Percentiles rank a stretch among this genome's conserved stretches.
phyloP scores from a whole-genome alignment of 306 rosid genomes.

The Vigna hirtella region DNA sequence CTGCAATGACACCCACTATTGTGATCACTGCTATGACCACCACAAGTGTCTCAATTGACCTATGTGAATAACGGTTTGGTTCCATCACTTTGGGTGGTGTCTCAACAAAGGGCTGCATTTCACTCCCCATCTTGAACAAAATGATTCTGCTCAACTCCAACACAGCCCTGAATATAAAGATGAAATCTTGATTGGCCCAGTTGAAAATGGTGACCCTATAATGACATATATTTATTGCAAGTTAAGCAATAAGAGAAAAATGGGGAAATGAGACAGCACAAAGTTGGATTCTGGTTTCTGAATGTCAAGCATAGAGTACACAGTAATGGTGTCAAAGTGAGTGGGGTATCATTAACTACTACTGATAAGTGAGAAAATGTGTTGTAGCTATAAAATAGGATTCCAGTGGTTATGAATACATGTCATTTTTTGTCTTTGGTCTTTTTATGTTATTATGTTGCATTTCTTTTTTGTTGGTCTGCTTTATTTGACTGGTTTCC shows the following conservation, averaged over 20 bases:
- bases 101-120: constrained; percentile 52
- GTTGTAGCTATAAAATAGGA: constrained; percentile 31
- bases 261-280: constrained; percentile 39
- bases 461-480: constrained; percentile 32
- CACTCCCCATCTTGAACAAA: constrained; percentile 45
- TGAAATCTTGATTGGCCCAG: constrained; percentile 28
- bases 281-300: constrained; percentile 37
- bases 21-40: constrained; percentile 81
- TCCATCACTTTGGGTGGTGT: constrained; percentile 51
- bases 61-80: constrained; percentile 53
- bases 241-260: constrained; percentile 13
- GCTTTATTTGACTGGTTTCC: constrained; percentile 39
- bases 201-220: constrained; percentile 20
- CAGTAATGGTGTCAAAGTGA: constrained; percentile 35
- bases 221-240: constrained; percentile 38
- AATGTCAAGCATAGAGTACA: constrained; percentile 18
- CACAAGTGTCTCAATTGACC: constrained; percentile 79
- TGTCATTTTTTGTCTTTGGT: constrained; percentile 43
- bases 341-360: constrained; percentile 35
- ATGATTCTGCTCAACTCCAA: constrained; percentile 20
- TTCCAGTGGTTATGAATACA: constrained; percentile 24
- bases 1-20: constrained; percentile 73
- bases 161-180: constrained; percentile 18
- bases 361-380: constrained; percentile 27
- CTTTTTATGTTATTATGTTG: constrained; percentile 45